phyloP scores from a whole-genome alignment of 208 protist species.

The Tritrichomonas foetus region DNA sequence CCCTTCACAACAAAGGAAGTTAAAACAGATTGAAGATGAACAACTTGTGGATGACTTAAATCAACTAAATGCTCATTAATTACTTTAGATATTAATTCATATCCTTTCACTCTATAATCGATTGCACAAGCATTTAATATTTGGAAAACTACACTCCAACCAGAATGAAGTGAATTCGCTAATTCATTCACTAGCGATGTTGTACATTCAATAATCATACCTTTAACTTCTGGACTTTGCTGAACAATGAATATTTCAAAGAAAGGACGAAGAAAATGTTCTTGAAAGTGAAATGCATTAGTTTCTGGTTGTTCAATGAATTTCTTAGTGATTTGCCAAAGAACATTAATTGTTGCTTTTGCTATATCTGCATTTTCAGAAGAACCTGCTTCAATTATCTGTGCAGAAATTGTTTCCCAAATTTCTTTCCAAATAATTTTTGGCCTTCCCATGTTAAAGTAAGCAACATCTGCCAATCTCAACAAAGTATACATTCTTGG shows the following conservation, averaged over 20 bases:
- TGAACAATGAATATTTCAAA: neutral
- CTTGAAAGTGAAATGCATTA: neutral
- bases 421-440: constrained; percentile 22
- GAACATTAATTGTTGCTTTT: neutral
- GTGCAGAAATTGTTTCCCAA: neutral
- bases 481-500: neutral
- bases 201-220: neutral
- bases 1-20: neutral
- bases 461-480: neutral
- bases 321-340: neutral
- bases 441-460: neutral
- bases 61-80: neutral
- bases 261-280: neutral
- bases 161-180: neutral
- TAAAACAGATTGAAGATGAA: neutral
- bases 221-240: neutral
- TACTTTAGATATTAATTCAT: neutral
- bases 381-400: neutral
- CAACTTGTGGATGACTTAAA: neutral
- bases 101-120: neutral
- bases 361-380: neutral
- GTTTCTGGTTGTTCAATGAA: neutral
- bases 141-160: neutral
- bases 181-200: neutral
- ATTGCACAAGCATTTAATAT: neutral